Base-by-base conservation (phyloP, 805 yeast species). In the Lachancea sp. region DNA sequence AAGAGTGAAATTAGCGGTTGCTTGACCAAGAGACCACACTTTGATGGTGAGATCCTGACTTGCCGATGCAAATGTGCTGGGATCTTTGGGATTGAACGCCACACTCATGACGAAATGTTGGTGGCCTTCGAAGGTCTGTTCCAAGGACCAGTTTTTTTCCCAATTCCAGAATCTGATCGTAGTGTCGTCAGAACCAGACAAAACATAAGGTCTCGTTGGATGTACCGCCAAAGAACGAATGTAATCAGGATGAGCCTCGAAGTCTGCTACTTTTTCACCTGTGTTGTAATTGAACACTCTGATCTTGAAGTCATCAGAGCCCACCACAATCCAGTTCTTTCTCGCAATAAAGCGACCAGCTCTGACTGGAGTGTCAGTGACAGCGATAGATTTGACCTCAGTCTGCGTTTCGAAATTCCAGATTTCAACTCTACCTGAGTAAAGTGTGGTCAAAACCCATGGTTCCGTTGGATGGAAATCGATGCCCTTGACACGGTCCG, bases 381-480 rank as follows among this genome's bases (percentile, higher is more conserved):
- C 96, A 63, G 90, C 96, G 53, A 93, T 82, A 13, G 95, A 77
- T 70, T 88, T 87, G 54, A 93, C 91, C 38, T 85, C 73, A 26
- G 88, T 68, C 58, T 65, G 60, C 7, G 97, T 87, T 59, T 89
- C 96, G 58, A 86, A 88, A 44, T 95, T 85, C 95, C 95, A 88
- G 62, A 91, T 87, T 68, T 90, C 97, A 45, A 88, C 80, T 42
- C 69, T 67, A 40, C 74, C 99, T 41, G 90, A 85, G 68, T 86
- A 89, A 48, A 87, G 73, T n/a, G 96, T 88, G 44, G 91, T 82
- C 59, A 89, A 73, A 42, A 89, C 81, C 98, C 98, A 91, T 44
- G 99, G 98, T 66, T 93, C 99, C 17, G 90, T 74, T 19, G 99
- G 99, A 66, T 93, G 99, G 74, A 93, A 85, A 68, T 93, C 99